Conservation (phyloP, 1,284 basidiomycete genomes). For the Phellopilus nigrolimitatus region DNA sequence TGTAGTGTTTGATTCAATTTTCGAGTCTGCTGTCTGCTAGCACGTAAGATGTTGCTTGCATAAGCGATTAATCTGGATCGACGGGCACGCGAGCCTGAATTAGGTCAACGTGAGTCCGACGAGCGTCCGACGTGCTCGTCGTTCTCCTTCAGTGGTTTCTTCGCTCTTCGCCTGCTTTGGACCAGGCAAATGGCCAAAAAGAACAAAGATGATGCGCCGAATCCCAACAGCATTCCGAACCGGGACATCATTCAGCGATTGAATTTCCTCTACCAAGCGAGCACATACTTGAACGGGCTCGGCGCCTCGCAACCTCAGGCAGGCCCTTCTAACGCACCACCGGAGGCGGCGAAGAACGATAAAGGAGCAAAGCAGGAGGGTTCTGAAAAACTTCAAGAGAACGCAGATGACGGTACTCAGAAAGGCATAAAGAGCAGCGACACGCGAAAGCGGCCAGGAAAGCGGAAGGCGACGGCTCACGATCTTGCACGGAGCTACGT, state of each 20-base stretch:
- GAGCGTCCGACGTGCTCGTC: too few species aligned
- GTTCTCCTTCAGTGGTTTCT: too few species aligned
- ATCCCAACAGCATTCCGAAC: constrained; percentile 52
- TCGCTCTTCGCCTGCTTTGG: too few species aligned
- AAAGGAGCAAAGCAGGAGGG: neutral
- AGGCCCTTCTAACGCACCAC: neutral
- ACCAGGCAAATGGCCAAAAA: constrained; percentile 17
- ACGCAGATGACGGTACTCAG: constrained; percentile 2
- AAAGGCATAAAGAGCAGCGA: constrained; percentile 21
- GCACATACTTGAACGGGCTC: constrained; percentile 54
- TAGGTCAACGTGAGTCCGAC: too few species aligned
- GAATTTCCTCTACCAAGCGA: constrained; percentile 81
- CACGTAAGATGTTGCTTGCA: too few species aligned
- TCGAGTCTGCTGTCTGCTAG: too few species aligned
- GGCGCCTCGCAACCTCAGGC: constrained; percentile 16
- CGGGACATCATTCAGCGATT: constrained; percentile 74
- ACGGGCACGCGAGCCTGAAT: too few species aligned
- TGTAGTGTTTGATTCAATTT: too few species aligned
- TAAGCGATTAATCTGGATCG: too few species aligned
- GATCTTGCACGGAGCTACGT: constrained; percentile 62
- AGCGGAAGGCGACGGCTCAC: constrained; percentile 28
- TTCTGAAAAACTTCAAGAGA: neutral
- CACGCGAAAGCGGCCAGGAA: constrained; percentile 29
- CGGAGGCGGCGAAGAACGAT: neutral
- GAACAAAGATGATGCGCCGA: constrained; percentile 49